A percentile compares a stretch with the other conserved stretches of the same genome.
Evolutionary conservation across 1,139 yeast species (phyloP).

Genomic region (Hemisphaericaspora xylofermentans): DNA sequence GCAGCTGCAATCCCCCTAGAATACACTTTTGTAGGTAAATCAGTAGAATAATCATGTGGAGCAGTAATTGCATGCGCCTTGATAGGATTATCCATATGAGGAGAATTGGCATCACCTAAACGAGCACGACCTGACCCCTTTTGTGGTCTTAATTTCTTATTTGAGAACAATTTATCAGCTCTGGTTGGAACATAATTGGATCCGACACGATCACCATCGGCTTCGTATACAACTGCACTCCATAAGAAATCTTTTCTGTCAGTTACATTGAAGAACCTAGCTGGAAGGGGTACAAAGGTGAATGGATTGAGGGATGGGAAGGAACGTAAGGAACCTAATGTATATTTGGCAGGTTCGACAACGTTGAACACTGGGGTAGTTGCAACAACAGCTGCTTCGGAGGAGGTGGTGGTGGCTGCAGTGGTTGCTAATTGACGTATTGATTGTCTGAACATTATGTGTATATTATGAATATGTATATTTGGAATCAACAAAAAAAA

Average conservation of each 20-base stretch:
- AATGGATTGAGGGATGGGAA: conserved; percentile 92
- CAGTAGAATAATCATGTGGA: conserved; percentile 86
- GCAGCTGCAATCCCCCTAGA: conserved; percentile 77
- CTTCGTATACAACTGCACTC: conserved; percentile 92
- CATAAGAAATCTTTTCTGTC: conserved; percentile 88
- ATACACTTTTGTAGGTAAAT: conserved; percentile 75
- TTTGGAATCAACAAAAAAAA: neutral
- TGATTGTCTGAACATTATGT: conserved; percentile 24
- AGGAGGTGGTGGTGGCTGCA: conserved; percentile 3
- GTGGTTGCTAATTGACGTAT: conserved; percentile 29
- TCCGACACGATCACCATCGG: conserved; percentile 87
- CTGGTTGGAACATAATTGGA: conserved; percentile 84
- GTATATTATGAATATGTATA: neutral
- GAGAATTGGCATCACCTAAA: conserved; percentile 94
- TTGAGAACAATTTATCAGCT: conserved; percentile 82
- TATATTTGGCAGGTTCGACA: conserved; percentile 64
- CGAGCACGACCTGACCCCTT: conserved; percentile 96
- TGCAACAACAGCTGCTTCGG: conserved; percentile 2
- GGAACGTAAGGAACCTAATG: conserved; percentile 74
- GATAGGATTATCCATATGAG: conserved; percentile 86
- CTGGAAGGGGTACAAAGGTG: conserved; percentile 71
- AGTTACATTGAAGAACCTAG: conserved; percentile 66
- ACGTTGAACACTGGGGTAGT: conserved; percentile 21
- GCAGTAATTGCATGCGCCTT: conserved; percentile 88
- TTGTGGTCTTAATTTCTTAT: conserved; percentile 81